Conservation (phyloP, 192 early-diverging fungal genomes). For the Coemansia javaensis region DNA sequence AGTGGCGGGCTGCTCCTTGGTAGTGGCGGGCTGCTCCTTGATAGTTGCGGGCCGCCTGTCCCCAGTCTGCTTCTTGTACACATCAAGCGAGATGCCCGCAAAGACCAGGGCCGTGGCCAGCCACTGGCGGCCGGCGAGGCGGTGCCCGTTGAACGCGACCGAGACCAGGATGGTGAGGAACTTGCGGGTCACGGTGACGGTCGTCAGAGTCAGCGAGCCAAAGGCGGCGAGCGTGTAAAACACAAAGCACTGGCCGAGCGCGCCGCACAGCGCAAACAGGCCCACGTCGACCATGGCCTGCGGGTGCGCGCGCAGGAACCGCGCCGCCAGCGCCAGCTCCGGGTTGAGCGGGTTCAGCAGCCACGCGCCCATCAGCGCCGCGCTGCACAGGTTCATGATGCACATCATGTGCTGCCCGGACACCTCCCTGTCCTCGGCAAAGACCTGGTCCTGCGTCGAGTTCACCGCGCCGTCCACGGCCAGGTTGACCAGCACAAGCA, state of each 20-base stretch:
- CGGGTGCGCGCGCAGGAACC: conserved; percentile 75
- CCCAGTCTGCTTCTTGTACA: conserved; percentile 68
- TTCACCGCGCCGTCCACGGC: conserved; percentile 92
- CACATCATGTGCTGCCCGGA: conserved; percentile 96
- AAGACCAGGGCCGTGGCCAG: conserved; percentile 80
- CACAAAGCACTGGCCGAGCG: conserved; percentile 97
- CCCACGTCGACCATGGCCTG: conserved; percentile 75
- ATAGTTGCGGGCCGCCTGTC: no score
- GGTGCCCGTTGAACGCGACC: conserved; percentile 84
- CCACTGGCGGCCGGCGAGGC: conserved; percentile 80
- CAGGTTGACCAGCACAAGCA: conserved; percentile 79
- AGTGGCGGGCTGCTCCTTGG: no score
- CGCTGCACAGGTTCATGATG: conserved; percentile 85
- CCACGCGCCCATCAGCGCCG: conserved; percentile 67
- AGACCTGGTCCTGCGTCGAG: conserved; percentile 94
- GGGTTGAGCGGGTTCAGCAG: conserved; percentile 71
- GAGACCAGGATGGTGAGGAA: conserved; percentile 92
- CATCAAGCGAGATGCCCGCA: conserved; percentile 73
- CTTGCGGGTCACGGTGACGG: conserved; percentile 93
- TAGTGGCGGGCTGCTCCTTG: no score
- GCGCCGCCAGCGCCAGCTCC: conserved; percentile 69
- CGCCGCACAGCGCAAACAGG: conserved; percentile 87
- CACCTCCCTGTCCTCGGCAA: conserved; percentile 65
- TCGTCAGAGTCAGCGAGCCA: conserved; percentile 86
- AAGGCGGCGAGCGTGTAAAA: conserved; percentile 90